Evolutionary conservation across 2,329 filamentous ascomycete species (phyloP), one percentile per base, ranked within the genome.

Genomic region (Aspergillus pseudoterreus): DNA sequence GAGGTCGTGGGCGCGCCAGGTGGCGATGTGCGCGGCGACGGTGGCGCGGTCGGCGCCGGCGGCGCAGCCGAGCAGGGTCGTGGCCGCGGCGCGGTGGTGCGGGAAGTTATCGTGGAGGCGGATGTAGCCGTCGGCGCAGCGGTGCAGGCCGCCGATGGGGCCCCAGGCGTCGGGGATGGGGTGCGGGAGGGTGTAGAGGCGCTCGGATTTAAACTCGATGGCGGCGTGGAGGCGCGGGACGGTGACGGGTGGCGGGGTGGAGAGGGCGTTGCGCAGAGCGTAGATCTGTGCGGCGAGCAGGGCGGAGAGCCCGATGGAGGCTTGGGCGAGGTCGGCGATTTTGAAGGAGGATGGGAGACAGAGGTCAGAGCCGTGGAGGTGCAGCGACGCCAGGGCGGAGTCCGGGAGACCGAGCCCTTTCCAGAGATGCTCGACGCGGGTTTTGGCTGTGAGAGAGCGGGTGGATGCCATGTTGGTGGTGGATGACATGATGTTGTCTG

Each of bases 51-150:
- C 67, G 2, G 73, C 68, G 22, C 57, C 54, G 0, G 51, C 48
- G 0, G 61, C 43, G 4, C 79, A 61, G 0, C 71, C 73, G 0
- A 84, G 65, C 0, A 83, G 64, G 2, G 62, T 52, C 3, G 78
- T 63, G 0, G 75, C 71, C 3, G 74, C 76, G 2, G 67, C 24
- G 0, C 72, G 71, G 52, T 84, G 81, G 46, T 82, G 74, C 0
- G 74, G 70, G 50, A 83, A 83, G 0, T 63, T 63, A 49, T 83
- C 81, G 54, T 84, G 81, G 43, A 83, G 74, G 2, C 80, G 73
- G 2, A 84, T 74, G 45, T 78, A 68, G 1, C 80, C 80, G 52
- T 83, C 79, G 0, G 64, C 62, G 0, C 79, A 75, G 47, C 69
- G 70, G 58, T 84, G 75, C 0, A 83, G 58, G 0, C 80, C 81